Percentiles rank a stretch among this genome's conserved stretches.
Conservation (phyloP, 2,329 filamentous ascomycete species). For the Microsporum ferrugineum region DNA sequence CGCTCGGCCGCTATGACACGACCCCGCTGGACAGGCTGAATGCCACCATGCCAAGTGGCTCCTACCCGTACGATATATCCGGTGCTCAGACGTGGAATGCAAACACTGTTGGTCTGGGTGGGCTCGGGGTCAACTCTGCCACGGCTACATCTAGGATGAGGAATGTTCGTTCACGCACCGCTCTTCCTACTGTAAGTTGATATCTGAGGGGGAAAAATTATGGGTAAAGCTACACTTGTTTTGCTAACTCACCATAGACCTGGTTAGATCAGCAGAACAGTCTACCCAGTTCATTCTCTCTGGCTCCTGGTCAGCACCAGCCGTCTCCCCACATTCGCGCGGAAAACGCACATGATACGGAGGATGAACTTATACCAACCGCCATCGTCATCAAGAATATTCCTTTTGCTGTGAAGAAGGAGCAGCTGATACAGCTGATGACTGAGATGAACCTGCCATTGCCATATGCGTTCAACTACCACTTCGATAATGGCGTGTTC, state of each 20-base stretch:
- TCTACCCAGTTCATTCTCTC: slow-evolving; percentile 37
- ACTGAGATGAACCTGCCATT: slow-evolving; percentile 84
- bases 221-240: neutral
- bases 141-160: slow-evolving; percentile 46
- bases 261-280: slow-evolving; percentile 51
- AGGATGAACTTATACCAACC: slow-evolving; percentile 88
- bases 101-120: slow-evolving; percentile 58
- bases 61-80: slow-evolving; percentile 57
- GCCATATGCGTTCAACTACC: slow-evolving; percentile 98
- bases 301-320: slow-evolving; percentile 32
- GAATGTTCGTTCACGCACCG: slow-evolving; percentile 44
- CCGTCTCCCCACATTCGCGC: slow-evolving; percentile 32
- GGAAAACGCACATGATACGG: slow-evolving; percentile 33
- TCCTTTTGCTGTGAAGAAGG: slow-evolving; percentile 94
- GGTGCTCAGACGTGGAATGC: slow-evolving; percentile 72
- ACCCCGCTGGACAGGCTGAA: slow-evolving; percentile 46
- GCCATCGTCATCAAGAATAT: slow-evolving; percentile 99
- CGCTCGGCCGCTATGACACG: slow-evolving; percentile 43
- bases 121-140: slow-evolving; percentile 44
- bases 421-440: slow-evolving; percentile 87
- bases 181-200: slow-evolving; percentile 62
- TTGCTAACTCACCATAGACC: slow-evolving; percentile 33
- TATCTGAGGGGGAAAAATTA: neutral
- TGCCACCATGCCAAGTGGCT: slow-evolving; percentile 45
- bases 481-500: slow-evolving; percentile 97